Base-by-base conservation (phyloP, 306 rosid genomes). In the Ceratonia siliqua region DNA sequence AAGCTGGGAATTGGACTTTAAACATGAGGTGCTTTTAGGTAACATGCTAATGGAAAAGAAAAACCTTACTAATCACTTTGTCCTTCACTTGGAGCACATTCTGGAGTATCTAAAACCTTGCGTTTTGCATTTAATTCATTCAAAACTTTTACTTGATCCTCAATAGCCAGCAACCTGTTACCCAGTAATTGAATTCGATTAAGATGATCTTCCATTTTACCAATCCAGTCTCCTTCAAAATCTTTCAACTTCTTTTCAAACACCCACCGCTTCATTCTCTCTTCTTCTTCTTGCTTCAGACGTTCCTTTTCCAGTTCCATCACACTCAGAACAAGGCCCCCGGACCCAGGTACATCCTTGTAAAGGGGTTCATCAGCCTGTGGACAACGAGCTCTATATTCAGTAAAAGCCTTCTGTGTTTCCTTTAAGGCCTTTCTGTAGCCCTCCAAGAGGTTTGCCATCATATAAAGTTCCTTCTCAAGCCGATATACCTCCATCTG, bases 281-380 rank as follows among this genome's bases (percentile, higher is more conserved):
- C 92, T 77, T 91, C 96, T 70, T 88, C 96, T 87, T 89, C 95
- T 79, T 79, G 88, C 85, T 80, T 90, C 77, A 81, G 49, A 2
- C 84, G 85, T 25, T 73, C 89, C 90, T 80, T 86, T 62, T 88
- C 96, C 64, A 88, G 76, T 67, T 91, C 98, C 82, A 59, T 57
- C 59, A 74, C 80, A 79, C 91, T 89, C 82, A 91, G 76, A 80
- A 91, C 97, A 67, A 91, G 92, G 13, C 97, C 96, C 1, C 93
- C 93, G 39, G 96, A 85, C 25, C 89, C 93, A 43, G 95, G 84
- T 80, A 94, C 96, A 70, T 94, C 96, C 79, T 77, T 87, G 78
- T 91, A 90, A 52, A 90, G 92, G 15, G 96, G 91, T 45, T 90
- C 99, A 65, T 82, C 90, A 57, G 80, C 85, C 77, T 88, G 84